Evolutionary conservation across 75 land plant species (phyloP).

Genomic region (Larix kaempferi): DNA sequence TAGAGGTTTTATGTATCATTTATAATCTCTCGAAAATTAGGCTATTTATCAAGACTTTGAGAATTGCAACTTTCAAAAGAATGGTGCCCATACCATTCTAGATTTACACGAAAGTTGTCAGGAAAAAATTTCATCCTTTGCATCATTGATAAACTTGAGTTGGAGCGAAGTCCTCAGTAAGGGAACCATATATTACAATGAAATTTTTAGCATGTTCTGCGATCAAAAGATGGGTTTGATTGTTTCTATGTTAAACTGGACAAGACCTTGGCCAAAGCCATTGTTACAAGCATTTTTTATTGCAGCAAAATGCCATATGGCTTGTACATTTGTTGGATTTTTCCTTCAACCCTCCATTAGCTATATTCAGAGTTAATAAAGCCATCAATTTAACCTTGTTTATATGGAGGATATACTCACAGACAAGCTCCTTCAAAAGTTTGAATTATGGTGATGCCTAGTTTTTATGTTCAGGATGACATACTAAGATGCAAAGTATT

Average conservation of each 20-base stretch:
- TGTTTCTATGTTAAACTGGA: conserved; percentile 50
- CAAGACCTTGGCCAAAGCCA: conserved; percentile 61
- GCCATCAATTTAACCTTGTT: conserved; percentile 51
- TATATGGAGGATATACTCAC: conserved; percentile 76
- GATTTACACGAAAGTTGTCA: conserved; percentile 58
- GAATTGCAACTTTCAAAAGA: conserved; percentile 72
- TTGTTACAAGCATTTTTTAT: conserved; percentile 75
- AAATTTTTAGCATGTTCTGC: conserved; percentile 73
- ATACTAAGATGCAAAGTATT: conserved; percentile 66
- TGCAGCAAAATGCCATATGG: conserved; percentile 81
- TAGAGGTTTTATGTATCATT: conserved; percentile 51
- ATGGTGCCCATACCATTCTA: conserved; percentile 53
- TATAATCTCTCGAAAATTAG: conserved; percentile 77
- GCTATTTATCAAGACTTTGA: conserved; percentile 78
- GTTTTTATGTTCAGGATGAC: conserved; percentile 64
- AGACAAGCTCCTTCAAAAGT: conserved; percentile 41
- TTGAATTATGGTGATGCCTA: conserved; percentile 70
- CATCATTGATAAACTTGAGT: conserved; percentile 57
- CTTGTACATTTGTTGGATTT: conserved; percentile 82
- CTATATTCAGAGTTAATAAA: conserved; percentile 65
- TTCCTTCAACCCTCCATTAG: conserved; percentile 62
- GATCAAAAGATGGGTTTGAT: conserved; percentile 81
- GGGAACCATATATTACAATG: conserved; percentile 70
- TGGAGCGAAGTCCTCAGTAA: conserved; percentile 80
- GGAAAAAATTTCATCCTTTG: conserved; percentile 54